Evolutionary conservation across 148 eudicot genomes (phyloP).

Genomic region (Rhododendron henanense): DNA sequence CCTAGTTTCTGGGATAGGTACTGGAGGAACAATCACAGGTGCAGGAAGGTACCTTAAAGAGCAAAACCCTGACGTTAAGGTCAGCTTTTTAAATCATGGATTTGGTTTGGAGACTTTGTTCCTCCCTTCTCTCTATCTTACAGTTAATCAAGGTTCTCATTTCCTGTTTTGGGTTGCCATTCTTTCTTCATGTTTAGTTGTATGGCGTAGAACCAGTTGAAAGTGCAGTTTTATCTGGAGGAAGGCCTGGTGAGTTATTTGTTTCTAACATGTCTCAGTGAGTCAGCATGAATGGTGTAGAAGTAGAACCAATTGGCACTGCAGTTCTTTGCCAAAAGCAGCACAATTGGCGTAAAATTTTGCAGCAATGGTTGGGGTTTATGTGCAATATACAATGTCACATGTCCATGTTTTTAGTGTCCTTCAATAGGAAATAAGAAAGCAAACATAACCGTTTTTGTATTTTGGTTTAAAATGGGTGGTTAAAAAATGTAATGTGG

Average conservation of each 20-base stretch:
- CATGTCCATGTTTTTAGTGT: not conserved
- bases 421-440: not conserved
- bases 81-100: slow-evolving; percentile 9
- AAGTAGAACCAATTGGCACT: not conserved
- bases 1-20: slow-evolving; percentile 72
- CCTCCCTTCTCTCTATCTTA: not conserved
- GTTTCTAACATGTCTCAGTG: not conserved
- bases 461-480: not conserved
- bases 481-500: not conserved
- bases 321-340: not conserved
- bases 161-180: not conserved
- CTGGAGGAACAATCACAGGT: slow-evolving; percentile 81
- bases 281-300: not conserved
- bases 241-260: slow-evolving; percentile 55
- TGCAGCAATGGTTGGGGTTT: not conserved
- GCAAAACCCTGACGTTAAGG: slow-evolving; percentile 71
- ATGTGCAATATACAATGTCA: not conserved
- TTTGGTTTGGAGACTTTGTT: not conserved
- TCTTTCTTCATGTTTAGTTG: slow-evolving; percentile 26
- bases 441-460: not conserved
- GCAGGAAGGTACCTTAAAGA: slow-evolving; percentile 77
- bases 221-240: slow-evolving; percentile 85
- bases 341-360: not conserved
- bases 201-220: slow-evolving; percentile 86
- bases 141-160: not conserved